Base-by-base conservation (phyloP, 306 rosid genomes). In the Alnus rubra region DNA sequence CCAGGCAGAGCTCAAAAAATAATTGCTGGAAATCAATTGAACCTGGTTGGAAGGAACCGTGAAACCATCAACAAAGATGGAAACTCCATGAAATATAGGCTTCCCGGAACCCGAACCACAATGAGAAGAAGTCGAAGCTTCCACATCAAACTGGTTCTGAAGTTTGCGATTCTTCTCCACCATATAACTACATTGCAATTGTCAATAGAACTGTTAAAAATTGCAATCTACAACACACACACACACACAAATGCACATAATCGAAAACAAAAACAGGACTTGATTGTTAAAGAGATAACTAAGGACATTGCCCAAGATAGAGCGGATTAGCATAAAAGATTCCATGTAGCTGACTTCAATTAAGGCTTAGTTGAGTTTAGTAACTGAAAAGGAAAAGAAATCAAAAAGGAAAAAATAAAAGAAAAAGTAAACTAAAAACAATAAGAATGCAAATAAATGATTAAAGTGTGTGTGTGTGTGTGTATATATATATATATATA, bases 11-110 rank as follows among this genome's bases (percentile, higher is more conserved):
- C 47, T 54, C 49, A 65, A 52, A 56, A 62, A 13, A 75, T 68
- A 71, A 77, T 28, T 4, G 14, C 14, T 60, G 37, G 73, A 58
- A 55, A n/a, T 13, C 47, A 74, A 28, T 75, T 14, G 48, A 75
- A 92, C 98, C 97, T 89, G 97, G 70, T 84, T 89, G 62, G 97
- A 88, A 75, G 98, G 98, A 82, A 88, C 82, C 4, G 98, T 94
- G 86, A 91, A 92, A 80, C 98, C 98, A 73, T 92, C 98, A 35
- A 89, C 97, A 78, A 94, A 94, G 68, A 91, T 91, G 69, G 97
- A 91, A 80, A 94, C 91, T 53, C 96, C 97, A 2, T 70, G 76
- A 81, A 94, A 94, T 51, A 92, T 79, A 59, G 89, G 83, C 56
- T 82, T 84, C 76, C 73, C 83, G 14, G 87, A 83, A 69, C 84